Conservation (phyloP, 257 asterid genomes). For the Forsythia suspensa region DNA sequence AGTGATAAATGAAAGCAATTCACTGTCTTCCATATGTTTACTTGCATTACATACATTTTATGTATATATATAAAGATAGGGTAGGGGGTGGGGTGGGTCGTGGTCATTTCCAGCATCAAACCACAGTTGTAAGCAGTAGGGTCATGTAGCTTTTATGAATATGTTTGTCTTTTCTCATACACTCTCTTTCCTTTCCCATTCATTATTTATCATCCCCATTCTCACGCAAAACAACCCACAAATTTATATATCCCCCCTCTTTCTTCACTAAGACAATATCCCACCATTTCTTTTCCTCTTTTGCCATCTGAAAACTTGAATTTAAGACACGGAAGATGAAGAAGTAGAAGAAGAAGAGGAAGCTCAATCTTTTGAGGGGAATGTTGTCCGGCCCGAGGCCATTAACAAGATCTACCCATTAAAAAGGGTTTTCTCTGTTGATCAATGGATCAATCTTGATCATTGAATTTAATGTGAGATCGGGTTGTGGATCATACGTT, state of each 20-base stretch:
- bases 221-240: neutral
- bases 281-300: neutral
- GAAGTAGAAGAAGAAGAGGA: conserved; percentile 7
- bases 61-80: neutral
- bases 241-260: neutral
- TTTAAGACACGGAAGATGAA: neutral
- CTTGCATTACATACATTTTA: neutral
- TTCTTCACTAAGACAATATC: no score
- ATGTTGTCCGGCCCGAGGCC: conserved; percentile 68
- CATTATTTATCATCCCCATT: conserved; percentile 39
- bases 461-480: neutral
- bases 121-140: conserved; percentile 30
- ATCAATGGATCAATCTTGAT: neutral
- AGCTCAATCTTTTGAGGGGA: conserved; percentile 51
- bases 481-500: conserved; percentile 27
- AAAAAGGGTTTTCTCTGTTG: neutral
- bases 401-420: conserved; percentile 37
- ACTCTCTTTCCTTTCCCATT: conserved; percentile 33
- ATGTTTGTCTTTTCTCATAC: conserved; percentile 29
- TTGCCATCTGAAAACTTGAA: neutral
- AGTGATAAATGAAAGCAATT: neutral
- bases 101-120: conserved; percentile 33
- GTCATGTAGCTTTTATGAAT: conserved; percentile 46
- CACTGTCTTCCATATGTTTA: neutral
- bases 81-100: neutral